Conservation (phyloP, 805 yeast species). For the Hanseniaspora vineae region DNA sequence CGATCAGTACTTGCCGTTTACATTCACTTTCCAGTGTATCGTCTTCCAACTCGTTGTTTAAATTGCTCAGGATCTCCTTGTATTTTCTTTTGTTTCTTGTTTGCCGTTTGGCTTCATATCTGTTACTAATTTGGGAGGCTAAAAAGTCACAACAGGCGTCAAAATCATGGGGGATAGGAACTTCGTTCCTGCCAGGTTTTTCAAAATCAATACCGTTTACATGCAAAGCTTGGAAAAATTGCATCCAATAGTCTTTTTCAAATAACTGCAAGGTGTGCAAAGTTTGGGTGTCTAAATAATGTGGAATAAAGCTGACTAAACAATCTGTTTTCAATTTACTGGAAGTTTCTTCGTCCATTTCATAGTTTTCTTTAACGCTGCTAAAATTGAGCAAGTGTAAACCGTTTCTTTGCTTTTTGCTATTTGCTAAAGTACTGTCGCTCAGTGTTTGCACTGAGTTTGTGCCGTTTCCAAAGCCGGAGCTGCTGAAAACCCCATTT, state of each 20-base stretch:
- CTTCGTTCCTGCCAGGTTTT: neutral
- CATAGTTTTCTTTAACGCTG: neutral
- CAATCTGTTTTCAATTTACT: neutral
- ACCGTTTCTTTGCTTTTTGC: too few species aligned
- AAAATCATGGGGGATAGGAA: neutral
- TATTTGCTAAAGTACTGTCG: too few species aligned
- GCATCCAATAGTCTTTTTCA: neutral
- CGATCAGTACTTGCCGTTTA: neutral
- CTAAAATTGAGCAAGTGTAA: too few species aligned
- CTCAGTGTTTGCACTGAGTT: too few species aligned
- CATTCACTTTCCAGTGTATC: neutral
- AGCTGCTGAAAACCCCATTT: too few species aligned
- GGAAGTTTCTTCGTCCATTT: neutral
- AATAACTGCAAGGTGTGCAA: neutral
- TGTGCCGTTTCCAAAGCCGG: too few species aligned
- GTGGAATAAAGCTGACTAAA: neutral
- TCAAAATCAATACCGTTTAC: neutral
- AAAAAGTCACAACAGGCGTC: neutral
- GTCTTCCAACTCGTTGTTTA: neutral
- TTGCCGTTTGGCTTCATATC: neutral
- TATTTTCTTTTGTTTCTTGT: neutral
- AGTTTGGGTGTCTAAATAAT: neutral
- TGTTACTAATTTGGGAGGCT: neutral
- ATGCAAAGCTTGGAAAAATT: neutral
- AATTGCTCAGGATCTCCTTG: neutral